Conservation (phyloP, 345 rosid genomes). For the Physaria fendleri region DNA sequence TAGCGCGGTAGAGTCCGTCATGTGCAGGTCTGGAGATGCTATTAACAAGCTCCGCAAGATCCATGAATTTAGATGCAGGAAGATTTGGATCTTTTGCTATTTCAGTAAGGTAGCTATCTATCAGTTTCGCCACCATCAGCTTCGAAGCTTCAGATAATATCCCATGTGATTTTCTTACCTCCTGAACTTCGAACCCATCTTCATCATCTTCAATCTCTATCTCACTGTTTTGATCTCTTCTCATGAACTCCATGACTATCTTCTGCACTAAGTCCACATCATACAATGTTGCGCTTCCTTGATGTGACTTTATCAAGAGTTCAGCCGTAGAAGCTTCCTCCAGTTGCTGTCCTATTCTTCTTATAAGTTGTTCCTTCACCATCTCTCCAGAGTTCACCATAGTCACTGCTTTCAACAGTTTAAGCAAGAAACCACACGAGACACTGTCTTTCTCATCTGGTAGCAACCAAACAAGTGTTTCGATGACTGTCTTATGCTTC, state of each 20-base stretch:
- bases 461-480: slow-evolving; percentile 51
- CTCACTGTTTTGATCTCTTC: slow-evolving; percentile 45
- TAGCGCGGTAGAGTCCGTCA: slow-evolving; percentile 77
- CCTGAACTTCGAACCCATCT: slow-evolving; percentile 36
- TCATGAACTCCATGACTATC: slow-evolving; percentile 53
- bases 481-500: slow-evolving; percentile 50
- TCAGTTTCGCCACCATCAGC: slow-evolving; percentile 72
- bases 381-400: slow-evolving; percentile 43
- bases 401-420: slow-evolving; percentile 69
- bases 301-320: slow-evolving; percentile 49
- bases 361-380: slow-evolving; percentile 41
- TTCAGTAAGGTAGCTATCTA: slow-evolving; percentile 75
- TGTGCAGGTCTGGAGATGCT: slow-evolving; percentile 65
- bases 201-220: slow-evolving; percentile 34
- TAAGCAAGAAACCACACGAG: slow-evolving; percentile 71
- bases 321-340: slow-evolving; percentile 69
- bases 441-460: slow-evolving; percentile 66
- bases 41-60: slow-evolving; percentile 62
- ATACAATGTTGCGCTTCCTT: slow-evolving; percentile 45
- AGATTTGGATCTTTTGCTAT: slow-evolving; percentile 66
- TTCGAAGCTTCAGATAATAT: slow-evolving; percentile 76
- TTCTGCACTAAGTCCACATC: slow-evolving; percentile 57
- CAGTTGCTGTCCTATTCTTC: slow-evolving; percentile 63
- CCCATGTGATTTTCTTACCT: slow-evolving; percentile 36
- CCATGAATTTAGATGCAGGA: slow-evolving; percentile 46